These are phyloP conservation scores for Hygrophorus russula DNA, from an alignment of 768 basidiomycete species.

Conservation along the genomic window DNA sequence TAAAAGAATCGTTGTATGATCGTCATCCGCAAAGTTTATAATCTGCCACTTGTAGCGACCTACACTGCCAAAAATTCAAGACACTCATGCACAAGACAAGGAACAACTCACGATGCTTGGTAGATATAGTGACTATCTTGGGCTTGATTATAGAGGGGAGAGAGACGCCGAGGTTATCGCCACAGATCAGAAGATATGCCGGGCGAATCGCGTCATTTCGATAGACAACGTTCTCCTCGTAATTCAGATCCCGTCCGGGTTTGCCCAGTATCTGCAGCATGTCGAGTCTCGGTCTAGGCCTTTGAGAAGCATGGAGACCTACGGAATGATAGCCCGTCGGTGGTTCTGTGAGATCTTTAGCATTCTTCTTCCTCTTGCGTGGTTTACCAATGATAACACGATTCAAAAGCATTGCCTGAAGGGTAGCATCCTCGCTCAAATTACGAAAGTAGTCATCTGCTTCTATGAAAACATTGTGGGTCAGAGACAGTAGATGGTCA, in stretches of 20 bases:
- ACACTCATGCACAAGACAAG: too few relatives aligned
- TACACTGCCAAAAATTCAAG: too few relatives aligned
- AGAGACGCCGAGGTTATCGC: too few relatives aligned
- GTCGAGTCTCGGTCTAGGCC: neutral
- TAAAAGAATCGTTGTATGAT: too few relatives aligned
- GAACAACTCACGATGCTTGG: too few relatives aligned
- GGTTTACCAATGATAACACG: slow-evolving; percentile 58
- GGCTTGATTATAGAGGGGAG: too few relatives aligned
- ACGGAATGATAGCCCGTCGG: slow-evolving; percentile 56
- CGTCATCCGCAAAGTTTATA: too few relatives aligned
- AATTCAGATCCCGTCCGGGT: slow-evolving; percentile 54
- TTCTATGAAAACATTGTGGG: slow-evolving; percentile 23
- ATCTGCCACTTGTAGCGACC: too few relatives aligned
- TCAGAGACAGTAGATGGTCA: neutral
- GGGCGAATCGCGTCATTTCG: slow-evolving; percentile 57
- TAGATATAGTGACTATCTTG: too few relatives aligned
- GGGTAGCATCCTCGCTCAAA: slow-evolving; percentile 25
- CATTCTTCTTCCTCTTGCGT: slow-evolving; percentile 37
- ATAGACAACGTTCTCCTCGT: slow-evolving; percentile 61
- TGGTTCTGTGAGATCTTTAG: slow-evolving; percentile 33
- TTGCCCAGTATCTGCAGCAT: slow-evolving; percentile 42
- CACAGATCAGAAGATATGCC: too few relatives aligned
- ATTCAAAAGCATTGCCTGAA: slow-evolving; percentile 43
- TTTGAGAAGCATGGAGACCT: slow-evolving; percentile 7
- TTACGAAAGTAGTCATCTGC: slow-evolving; percentile 54